Percentiles rank a stretch among this genome's conserved stretches.
phyloP scores from a whole-genome alignment of 2,329 filamentous ascomycete species.

The Helicocarpus griseus region DNA sequence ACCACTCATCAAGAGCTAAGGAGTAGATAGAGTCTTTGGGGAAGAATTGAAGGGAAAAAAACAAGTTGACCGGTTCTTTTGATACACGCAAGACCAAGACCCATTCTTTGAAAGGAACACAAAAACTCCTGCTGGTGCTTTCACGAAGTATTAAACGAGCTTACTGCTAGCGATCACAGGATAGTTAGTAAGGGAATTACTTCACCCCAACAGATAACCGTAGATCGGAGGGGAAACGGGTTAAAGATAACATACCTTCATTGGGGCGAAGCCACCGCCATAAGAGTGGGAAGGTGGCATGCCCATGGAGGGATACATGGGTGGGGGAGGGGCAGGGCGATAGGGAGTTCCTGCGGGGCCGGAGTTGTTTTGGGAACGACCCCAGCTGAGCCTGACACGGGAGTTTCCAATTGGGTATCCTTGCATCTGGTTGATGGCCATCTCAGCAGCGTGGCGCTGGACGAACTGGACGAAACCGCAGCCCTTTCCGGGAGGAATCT shows the following conservation, averaged over 20 bases:
- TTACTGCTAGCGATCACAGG: slow-evolving; percentile 20
- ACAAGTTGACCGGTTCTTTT: slow-evolving; percentile 16
- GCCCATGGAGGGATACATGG: slow-evolving; percentile 61
- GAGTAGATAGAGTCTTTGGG: slow-evolving; percentile 16
- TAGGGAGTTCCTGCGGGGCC: slow-evolving; percentile 93
- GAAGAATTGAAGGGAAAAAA: not conserved
- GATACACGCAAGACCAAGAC: slow-evolving; percentile 25
- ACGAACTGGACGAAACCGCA: slow-evolving; percentile 99
- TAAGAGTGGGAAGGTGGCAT: slow-evolving; percentile 56
- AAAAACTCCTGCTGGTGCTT: slow-evolving; percentile 36
- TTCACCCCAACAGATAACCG: not conserved
- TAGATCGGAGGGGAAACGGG: not conserved
- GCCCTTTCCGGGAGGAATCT: slow-evolving; percentile 98
- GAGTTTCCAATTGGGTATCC: slow-evolving; percentile 99
- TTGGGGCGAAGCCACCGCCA: slow-evolving; percentile 53
- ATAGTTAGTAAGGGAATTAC: slow-evolving; percentile 12
- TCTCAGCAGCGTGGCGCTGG: slow-evolving; percentile 95
- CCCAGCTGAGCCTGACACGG: slow-evolving; percentile 93
- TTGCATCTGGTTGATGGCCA: slow-evolving; percentile 99
- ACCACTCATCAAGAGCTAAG: slow-evolving; percentile 36
- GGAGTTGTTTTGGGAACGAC: slow-evolving; percentile 97
- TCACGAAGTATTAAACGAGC: slow-evolving; percentile 28
- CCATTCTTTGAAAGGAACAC: slow-evolving; percentile 31
- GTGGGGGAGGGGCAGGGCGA: slow-evolving; percentile 77
- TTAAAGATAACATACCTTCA: slow-evolving; percentile 44